Evolutionary conservation across 805 yeast species (phyloP).

Genomic region (Saccharomyces eubayanus): DNA sequence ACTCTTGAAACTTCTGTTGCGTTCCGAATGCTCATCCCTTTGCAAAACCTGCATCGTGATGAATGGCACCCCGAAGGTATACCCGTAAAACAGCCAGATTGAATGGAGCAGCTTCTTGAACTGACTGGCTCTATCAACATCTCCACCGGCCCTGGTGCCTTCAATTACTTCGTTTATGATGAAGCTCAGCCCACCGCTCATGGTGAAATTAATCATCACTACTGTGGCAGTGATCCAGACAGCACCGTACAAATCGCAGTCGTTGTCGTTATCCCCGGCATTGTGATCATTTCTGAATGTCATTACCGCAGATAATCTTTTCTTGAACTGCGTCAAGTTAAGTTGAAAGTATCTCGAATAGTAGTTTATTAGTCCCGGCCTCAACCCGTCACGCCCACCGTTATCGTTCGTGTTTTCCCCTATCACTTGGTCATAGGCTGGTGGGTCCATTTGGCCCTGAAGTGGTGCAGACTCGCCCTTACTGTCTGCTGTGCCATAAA

Average conservation of each 20-base stretch:
- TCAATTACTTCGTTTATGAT: constrained; percentile 48
- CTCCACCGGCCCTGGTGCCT: constrained; percentile 27
- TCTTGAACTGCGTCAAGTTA: constrained; percentile 10
- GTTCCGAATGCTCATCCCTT: constrained; percentile 30
- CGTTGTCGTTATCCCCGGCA: constrained; percentile 31
- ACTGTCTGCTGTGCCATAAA: background rate
- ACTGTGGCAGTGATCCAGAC: constrained; percentile 86
- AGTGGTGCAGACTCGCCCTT: background rate
- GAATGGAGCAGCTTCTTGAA: constrained; percentile 61
- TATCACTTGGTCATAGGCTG: constrained; percentile 4
- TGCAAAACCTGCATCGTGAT: constrained; percentile 41
- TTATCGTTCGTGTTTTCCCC: background rate
- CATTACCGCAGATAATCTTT: constrained; percentile 7
- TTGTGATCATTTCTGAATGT: constrained; percentile 14
- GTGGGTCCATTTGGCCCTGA: constrained; percentile 3
- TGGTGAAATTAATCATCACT: constrained; percentile 63
- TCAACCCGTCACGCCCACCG: constrained; percentile 2
- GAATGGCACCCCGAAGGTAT: constrained; percentile 59
- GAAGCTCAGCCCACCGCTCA: constrained; percentile 60
- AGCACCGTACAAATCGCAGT: constrained; percentile 71
- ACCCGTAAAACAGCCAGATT: constrained; percentile 65
- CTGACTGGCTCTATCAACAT: constrained; percentile 45
- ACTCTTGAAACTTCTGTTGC: constrained; percentile 1
- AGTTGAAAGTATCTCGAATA: constrained; percentile 21
- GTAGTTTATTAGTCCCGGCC: constrained; percentile 22